Evolutionary conservation across 2,329 filamentous ascomycete species (phyloP).

Genomic region (Byssochlamys sp.): DNA sequence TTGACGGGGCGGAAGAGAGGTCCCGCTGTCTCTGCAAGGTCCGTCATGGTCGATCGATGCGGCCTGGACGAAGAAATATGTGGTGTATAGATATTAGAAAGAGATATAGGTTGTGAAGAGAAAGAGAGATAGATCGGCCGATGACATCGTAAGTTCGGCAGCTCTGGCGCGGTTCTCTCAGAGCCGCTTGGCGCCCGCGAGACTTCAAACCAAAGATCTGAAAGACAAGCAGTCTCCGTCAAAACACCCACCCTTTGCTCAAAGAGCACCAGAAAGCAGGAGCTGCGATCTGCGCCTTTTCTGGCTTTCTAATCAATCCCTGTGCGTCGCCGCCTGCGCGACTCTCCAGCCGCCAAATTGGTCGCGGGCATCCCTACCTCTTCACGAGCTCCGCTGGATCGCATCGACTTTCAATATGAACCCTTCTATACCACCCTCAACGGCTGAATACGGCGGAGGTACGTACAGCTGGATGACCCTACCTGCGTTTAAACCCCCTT

Average conservation of each 20-base stretch:
- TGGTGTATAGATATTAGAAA: neutral
- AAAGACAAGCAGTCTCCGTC: neutral
- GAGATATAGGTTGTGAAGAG: neutral
- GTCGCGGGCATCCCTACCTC: neutral
- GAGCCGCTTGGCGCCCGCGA: neutral
- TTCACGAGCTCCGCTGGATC: neutral
- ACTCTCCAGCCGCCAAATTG: neutral
- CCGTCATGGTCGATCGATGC: slow-evolving; percentile 3
- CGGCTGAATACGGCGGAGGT: slow-evolving; percentile 43
- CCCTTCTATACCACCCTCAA: slow-evolving; percentile 35
- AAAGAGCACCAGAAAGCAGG: neutral
- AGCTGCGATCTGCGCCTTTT: neutral
- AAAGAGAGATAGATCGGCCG: neutral
- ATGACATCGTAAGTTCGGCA: neutral
- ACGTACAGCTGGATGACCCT: slow-evolving; percentile 16
- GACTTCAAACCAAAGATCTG: neutral
- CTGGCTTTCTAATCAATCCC: neutral
- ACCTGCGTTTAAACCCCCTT: neutral
- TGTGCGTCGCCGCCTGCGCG: neutral
- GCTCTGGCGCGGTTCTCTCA: neutral
- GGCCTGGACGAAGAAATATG: neutral
- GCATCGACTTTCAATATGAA: slow-evolving; percentile 24
- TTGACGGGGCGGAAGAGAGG: slow-evolving; percentile 41
- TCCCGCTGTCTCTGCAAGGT: slow-evolving; percentile 15
- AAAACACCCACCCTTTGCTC: neutral